These are phyloP conservation scores for Alternaria hordeiaustralica DNA, from an alignment of 2,329 filamentous ascomycete genomes.

Conservation along the genomic window DNA sequence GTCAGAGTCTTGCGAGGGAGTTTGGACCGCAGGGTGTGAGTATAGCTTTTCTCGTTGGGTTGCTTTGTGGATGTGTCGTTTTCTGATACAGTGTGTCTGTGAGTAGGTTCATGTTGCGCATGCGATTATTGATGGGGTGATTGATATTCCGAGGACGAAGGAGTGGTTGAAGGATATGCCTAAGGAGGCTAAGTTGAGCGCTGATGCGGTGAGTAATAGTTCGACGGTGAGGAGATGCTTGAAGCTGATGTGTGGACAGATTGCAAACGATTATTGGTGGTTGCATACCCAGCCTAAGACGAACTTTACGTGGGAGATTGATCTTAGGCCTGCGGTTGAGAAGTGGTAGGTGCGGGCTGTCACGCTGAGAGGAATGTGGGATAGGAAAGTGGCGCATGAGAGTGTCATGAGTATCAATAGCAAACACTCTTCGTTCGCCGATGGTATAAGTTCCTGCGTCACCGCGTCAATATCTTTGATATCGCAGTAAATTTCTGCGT, in stretches of 20 bases:
- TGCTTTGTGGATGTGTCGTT: too few relatives aligned
- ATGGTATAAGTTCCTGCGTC: not conserved
- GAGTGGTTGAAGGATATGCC: slow-evolving; percentile 62
- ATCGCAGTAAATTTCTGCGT: not conserved
- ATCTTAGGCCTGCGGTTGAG: slow-evolving; percentile 80
- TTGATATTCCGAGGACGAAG: slow-evolving; percentile 78
- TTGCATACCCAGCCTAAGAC: slow-evolving; percentile 81
- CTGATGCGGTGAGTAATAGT: slow-evolving; percentile 70
- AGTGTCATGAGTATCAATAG: not conserved
- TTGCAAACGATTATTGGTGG: slow-evolving; percentile 86
- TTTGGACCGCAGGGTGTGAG: slow-evolving; percentile 76
- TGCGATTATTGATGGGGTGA: slow-evolving; percentile 82
- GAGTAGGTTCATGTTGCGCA: slow-evolving; percentile 74
- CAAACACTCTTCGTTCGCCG: not conserved
- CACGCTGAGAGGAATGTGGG: not conserved
- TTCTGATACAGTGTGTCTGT: not conserved
- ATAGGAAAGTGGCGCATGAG: not conserved
- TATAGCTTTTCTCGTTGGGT: not conserved
- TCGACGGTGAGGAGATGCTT: not conserved
- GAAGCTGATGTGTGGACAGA: slow-evolving; percentile 56
- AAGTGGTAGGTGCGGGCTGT: slow-evolving; percentile 68
- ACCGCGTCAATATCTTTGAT: not conserved
- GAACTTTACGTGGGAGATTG: slow-evolving; percentile 81
- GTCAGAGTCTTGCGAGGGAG: slow-evolving; percentile 78
- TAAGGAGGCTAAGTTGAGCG: slow-evolving; percentile 72